These are phyloP conservation scores for Chalciporus piperatus DNA, from an alignment of 768 basidiomycete species.

Conservation along the genomic window DNA sequence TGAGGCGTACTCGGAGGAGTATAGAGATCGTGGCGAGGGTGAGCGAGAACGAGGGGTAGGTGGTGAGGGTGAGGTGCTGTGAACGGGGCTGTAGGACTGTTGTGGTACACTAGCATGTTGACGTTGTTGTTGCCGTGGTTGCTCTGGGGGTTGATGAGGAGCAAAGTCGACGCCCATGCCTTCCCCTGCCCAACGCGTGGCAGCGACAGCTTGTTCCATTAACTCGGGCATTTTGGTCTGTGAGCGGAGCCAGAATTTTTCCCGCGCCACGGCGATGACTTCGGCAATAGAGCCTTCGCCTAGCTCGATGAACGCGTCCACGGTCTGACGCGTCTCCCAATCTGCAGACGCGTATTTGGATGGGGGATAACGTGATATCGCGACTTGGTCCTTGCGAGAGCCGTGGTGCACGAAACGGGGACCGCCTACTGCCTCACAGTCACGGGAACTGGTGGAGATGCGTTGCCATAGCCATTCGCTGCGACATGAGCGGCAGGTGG, in stretches of 20 bases:
- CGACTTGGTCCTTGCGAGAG: constrained; percentile 17
- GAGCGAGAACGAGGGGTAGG: constrained; percentile 28
- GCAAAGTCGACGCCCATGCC: constrained; percentile 33
- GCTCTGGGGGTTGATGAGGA: constrained; percentile 5
- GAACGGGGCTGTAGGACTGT: constrained; percentile 15
- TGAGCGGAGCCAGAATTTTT: constrained; percentile 67
- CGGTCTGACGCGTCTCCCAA: constrained; percentile 65
- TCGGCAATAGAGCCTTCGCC: constrained; percentile 67
- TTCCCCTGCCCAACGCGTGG: constrained; percentile 43
- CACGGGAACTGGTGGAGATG: constrained; percentile 44
- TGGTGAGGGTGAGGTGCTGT: constrained; percentile 25
- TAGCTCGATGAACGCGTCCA: constrained; percentile 72
- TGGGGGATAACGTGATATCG: constrained; percentile 24
- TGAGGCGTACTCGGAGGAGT: constrained; percentile 28
- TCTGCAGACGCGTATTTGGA: constrained; percentile 39
- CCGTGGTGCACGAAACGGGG: constrained; percentile 26
- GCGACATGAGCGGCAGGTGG: constrained; percentile 69
- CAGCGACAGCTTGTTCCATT: constrained; percentile 65
- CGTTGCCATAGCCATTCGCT: constrained; percentile 63
- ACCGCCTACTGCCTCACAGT: constrained; percentile 59
- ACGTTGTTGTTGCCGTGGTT: background rate
- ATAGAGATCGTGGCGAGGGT: constrained; percentile 28
- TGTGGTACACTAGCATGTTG: background rate
- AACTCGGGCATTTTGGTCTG: constrained; percentile 66
- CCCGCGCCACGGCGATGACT: constrained; percentile 58